These are phyloP conservation scores for Odonthalia washingtoniensis DNA, from an alignment of 31 red algal species.

Conservation along the genomic window DNA sequence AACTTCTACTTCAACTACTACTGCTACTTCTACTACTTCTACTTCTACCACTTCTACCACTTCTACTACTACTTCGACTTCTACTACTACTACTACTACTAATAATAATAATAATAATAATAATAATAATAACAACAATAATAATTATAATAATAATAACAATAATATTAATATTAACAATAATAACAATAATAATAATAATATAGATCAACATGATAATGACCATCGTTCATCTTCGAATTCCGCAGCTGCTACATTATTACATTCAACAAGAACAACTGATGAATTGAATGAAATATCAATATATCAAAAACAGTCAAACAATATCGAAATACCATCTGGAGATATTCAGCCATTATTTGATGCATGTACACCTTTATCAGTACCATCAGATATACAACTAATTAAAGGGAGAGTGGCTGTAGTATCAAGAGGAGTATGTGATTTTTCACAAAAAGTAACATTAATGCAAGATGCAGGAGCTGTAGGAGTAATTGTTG, in stretches of 20 bases:
- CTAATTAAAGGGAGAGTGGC: conserved; percentile 56
- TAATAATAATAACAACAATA: no score
- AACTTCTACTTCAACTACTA: no score
- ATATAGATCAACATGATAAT: background rate
- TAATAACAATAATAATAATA: no score
- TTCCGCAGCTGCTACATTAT: background rate
- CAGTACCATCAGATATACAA: conserved; percentile 48
- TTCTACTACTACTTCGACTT: no score
- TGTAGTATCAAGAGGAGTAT: conserved; percentile 72
- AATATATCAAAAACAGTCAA: background rate
- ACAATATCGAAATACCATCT: background rate
- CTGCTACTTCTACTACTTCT: no score
- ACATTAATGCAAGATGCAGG: conserved; percentile 79
- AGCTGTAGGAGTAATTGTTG: conserved; percentile 82
- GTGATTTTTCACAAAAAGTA: conserved; percentile 86
- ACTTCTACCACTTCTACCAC: no score
- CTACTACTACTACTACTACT: no score
- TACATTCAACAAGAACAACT: conserved; percentile 17
- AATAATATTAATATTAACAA: no score
- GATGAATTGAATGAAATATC: no score
- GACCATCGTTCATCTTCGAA: background rate
- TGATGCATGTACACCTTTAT: conserved; percentile 58
- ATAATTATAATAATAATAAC: no score
- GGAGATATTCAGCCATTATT: conserved; percentile 50
- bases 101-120: no score